phyloP scores from a whole-genome alignment of 2,329 filamentous ascomycete genomes.

The Westerdykella ornata region DNA sequence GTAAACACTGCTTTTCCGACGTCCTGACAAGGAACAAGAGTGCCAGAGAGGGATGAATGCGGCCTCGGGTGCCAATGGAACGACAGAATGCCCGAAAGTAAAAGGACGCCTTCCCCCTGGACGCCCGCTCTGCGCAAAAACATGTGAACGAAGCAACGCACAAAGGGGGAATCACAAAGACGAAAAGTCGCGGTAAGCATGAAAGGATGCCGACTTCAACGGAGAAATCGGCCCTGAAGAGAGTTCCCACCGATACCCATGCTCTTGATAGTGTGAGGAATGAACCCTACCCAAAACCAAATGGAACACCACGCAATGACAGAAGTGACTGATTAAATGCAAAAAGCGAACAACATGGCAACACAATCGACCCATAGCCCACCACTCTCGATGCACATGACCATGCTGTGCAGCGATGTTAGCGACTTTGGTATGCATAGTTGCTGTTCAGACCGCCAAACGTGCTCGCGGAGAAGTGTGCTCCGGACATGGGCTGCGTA shows the following conservation, averaged over 20 bases:
- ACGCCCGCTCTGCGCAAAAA: slow-evolving; percentile 27
- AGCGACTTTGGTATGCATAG: slow-evolving; percentile 21
- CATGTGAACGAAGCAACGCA: slow-evolving; percentile 32
- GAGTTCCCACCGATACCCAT: slow-evolving; percentile 37
- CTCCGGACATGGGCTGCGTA: slow-evolving; percentile 25
- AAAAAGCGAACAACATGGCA: too few species aligned
- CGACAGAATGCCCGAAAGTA: background rate
- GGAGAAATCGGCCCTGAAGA: slow-evolving; percentile 27
- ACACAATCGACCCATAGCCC: too few species aligned
- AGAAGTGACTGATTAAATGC: slow-evolving; percentile 35
- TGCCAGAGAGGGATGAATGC: slow-evolving; percentile 10
- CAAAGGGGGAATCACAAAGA: slow-evolving; percentile 36
- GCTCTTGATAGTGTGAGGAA: slow-evolving; percentile 35
- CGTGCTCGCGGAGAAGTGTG: slow-evolving; percentile 26
- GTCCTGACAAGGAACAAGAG: slow-evolving; percentile 12
- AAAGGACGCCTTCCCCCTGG: slow-evolving; percentile 11
- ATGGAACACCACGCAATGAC: slow-evolving; percentile 38
- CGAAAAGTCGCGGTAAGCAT: slow-evolving; percentile 36
- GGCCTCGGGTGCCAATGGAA: background rate
- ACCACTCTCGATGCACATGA: too few species aligned
- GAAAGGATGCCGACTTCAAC: slow-evolving; percentile 34
- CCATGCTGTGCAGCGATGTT: too few species aligned
- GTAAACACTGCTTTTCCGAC: slow-evolving; percentile 13
- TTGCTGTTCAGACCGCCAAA: slow-evolving; percentile 30
- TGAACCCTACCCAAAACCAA: slow-evolving; percentile 26